Conservation (phyloP, 2,329 filamentous ascomycete genomes). For the Fusarium anthophilum region DNA sequence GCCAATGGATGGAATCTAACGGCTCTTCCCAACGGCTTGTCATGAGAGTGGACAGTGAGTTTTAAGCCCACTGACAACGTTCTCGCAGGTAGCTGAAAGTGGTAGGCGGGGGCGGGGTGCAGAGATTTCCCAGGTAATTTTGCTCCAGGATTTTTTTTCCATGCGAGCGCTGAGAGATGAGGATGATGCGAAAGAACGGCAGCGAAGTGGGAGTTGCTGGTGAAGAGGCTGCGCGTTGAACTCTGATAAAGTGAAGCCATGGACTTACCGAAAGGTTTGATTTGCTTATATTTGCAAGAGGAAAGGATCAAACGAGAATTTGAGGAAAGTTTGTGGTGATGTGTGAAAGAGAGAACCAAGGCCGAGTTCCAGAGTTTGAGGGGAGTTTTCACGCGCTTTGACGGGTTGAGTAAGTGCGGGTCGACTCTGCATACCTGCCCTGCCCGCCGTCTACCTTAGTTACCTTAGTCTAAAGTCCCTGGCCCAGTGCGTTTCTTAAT, state of each 20-base stretch:
- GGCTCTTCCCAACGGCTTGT: background rate
- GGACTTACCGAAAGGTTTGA: conserved; percentile 14
- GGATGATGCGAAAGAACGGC: background rate
- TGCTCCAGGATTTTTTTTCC: conserved; percentile 28
- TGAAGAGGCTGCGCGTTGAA: background rate
- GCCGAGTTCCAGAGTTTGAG: background rate
- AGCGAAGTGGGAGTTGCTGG: background rate
- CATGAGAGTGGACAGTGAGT: conserved; percentile 5
- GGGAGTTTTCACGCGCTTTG: conserved; percentile 32
- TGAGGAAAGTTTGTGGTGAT: conserved; percentile 30
- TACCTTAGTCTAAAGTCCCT: conserved; percentile 11
- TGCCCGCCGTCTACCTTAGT: conserved; percentile 8
- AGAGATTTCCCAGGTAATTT: conserved; percentile 42
- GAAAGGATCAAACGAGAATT: conserved; percentile 14
- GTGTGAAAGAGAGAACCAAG: conserved; percentile 25
- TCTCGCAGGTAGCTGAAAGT: conserved; percentile 32
- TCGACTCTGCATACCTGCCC: conserved; percentile 11
- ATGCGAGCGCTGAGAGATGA: conserved; percentile 12
- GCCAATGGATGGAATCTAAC: background rate
- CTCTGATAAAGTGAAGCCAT: background rate
- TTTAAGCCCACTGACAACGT: conserved; percentile 29
- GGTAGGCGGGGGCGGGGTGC: conserved; percentile 46
- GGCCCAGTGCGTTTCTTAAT: conserved; percentile 10
- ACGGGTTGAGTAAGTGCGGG: conserved; percentile 41
- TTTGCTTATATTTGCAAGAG: conserved; percentile 17